Base-by-base conservation (phyloP, 192 early-diverging fungal species). In the Coemansia sp. region DNA sequence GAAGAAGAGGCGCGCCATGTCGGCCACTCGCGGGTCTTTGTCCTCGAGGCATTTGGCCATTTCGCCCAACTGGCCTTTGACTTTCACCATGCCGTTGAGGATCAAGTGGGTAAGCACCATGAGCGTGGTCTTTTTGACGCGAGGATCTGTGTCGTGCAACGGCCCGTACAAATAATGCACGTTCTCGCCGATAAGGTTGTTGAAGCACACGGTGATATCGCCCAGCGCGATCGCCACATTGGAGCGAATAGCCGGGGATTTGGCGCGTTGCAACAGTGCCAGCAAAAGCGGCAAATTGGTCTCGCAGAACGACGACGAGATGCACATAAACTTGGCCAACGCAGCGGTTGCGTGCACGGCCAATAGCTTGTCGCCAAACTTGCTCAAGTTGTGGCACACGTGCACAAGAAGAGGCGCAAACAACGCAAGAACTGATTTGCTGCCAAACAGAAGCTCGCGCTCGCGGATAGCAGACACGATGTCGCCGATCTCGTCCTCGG, bases 21-120 rank as follows among this genome's bases (percentile, higher is more conserved):
- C 95, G 34, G 90, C 89, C 42, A 99, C 95, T 2, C 94, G 85
- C 42, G 73, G 72, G 69, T 98, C 95, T 20, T 84, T 82, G 69
- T 94, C 92, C 65, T 94, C 93, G 6, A 98, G 81, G 52, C 95
- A 98, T 69, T 96, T 98, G 1, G 96, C 96, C 92, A 99, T 98
- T 74, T 98, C 95, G 66, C 91, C 91, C 48, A 98, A 84, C 66
- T 99, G 95, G 9, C 96, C 98, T 73, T 98, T 99, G 37, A 96
- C 96, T 69, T 99, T 99, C 72, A 99, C 89, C 95, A 98, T 97
- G 21, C 96, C 96, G 72, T 99, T 99, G 48, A 99, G 82, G 46
- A 98, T 94, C 76, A 99, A 78, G 69, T 97, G 95, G 0, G 96
- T 96, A 42, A 99, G 74, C 11, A 99, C 98, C 98, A 99, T 99